Conservation (phyloP, 176 grass and related monocot species). For the Eragrostis curvula region DNA sequence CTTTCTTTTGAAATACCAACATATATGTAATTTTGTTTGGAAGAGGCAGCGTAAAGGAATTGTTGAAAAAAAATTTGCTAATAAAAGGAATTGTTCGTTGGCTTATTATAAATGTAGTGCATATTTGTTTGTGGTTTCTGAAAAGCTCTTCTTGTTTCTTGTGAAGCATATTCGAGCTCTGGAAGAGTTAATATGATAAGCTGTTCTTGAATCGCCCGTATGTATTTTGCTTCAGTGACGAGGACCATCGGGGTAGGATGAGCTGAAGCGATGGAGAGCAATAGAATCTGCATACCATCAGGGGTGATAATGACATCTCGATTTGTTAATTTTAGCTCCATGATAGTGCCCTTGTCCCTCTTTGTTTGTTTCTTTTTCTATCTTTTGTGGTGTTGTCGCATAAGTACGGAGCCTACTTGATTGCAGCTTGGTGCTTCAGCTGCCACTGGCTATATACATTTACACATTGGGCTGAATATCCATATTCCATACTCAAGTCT, state of each 20-base stretch:
- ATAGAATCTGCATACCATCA: background rate
- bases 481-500: too few species aligned
- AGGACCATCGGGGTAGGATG: background rate
- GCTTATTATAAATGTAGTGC: too few species aligned
- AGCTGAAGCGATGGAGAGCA: background rate
- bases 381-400: background rate
- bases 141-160: background rate
- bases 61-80: too few species aligned
- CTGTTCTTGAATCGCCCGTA: background rate
- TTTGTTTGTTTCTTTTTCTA: background rate
- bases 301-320: constrained; percentile 13
- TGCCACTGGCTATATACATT: too few species aligned
- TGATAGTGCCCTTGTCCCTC: background rate
- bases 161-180: background rate
- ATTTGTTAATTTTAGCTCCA: constrained; percentile 3
- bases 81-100: too few species aligned
- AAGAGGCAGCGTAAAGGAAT: too few species aligned
- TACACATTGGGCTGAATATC: too few species aligned
- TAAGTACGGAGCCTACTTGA: background rate
- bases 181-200: background rate
- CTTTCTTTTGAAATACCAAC: background rate
- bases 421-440: background rate
- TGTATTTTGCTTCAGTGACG: background rate
- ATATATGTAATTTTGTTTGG: background rate
- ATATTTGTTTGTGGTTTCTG: background rate